These are phyloP conservation scores for Diplodia seriata DNA, from an alignment of 2,329 filamentous ascomycete species.

Conservation along the genomic window DNA sequence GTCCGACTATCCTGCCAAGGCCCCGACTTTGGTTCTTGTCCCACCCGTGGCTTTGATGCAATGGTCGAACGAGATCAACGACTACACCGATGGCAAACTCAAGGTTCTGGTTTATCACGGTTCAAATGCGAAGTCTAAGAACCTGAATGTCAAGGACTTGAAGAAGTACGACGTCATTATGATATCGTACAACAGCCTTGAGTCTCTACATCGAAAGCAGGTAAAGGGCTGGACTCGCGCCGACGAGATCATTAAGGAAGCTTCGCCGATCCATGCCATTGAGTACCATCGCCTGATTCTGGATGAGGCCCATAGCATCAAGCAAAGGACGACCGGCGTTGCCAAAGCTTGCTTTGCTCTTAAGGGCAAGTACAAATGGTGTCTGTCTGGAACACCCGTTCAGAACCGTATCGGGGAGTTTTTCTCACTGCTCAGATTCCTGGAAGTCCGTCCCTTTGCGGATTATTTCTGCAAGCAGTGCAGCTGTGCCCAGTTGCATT, in stretches of 20 bases:
- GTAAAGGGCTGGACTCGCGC: slow-evolving; percentile 87
- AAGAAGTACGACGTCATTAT: slow-evolving; percentile 91
- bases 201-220: slow-evolving; percentile 91
- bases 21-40: slow-evolving; percentile 85
- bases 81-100: slow-evolving; percentile 84
- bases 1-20: slow-evolving; percentile 88
- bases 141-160: slow-evolving; percentile 74
- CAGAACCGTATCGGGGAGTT: slow-evolving; percentile 98
- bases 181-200: slow-evolving; percentile 92
- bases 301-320: slow-evolving; percentile 96
- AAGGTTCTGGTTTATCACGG: slow-evolving; percentile 92
- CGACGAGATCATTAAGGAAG: slow-evolving; percentile 79
- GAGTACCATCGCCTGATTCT: slow-evolving; percentile 90
- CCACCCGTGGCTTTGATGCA: slow-evolving; percentile 96
- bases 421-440: slow-evolving; percentile 90
- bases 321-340: slow-evolving; percentile 84
- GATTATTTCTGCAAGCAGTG: slow-evolving; percentile 94
- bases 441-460: slow-evolving; percentile 86
- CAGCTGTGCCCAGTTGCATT: slow-evolving; percentile 80
- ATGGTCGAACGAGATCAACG: slow-evolving; percentile 69
- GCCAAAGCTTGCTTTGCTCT: slow-evolving; percentile 95
- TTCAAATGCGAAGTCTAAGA: slow-evolving; percentile 82
- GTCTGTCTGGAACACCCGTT: slow-evolving; percentile 89
- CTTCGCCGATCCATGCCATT: slow-evolving; percentile 78
- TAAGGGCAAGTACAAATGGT: slow-evolving; percentile 90